Percentiles rank a stretch among this genome's conserved stretches.
These are phyloP conservation scores for Begonia loranthoides DNA, from an alignment of 306 rosid genomes.

Conservation along the genomic window DNA sequence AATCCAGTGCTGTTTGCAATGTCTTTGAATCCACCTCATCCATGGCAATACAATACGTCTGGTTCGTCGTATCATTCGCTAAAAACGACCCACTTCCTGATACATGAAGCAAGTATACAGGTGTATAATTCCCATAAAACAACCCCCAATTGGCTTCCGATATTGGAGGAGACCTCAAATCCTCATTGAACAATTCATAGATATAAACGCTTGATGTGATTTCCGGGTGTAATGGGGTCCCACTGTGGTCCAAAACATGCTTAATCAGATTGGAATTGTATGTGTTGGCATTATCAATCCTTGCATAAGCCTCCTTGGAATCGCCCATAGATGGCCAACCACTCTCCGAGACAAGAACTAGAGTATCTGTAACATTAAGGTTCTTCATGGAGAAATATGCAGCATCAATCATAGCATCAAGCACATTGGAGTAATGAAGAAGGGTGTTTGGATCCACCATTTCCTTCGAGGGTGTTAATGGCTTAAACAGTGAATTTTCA, in stretches of 20 bases:
- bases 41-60: slow-evolving; percentile 55
- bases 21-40: slow-evolving; percentile 51
- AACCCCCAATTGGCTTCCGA: slow-evolving; percentile 84
- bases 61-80: slow-evolving; percentile 64
- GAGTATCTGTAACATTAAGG: slow-evolving; percentile 51
- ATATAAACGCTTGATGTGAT: slow-evolving; percentile 54
- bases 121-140: slow-evolving; percentile 54
- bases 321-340: slow-evolving; percentile 91
- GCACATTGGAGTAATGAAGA: slow-evolving; percentile 69
- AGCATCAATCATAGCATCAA: slow-evolving; percentile 80
- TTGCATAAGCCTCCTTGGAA: slow-evolving; percentile 68
- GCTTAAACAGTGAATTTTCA: slow-evolving; percentile 56
- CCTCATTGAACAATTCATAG: slow-evolving; percentile 71
- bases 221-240: slow-evolving; percentile 82
- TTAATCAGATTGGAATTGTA: slow-evolving; percentile 73
- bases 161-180: slow-evolving; percentile 63
- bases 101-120: slow-evolving; percentile 63
- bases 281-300: slow-evolving; percentile 52
- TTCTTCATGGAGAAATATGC: slow-evolving; percentile 82
- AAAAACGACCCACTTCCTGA: slow-evolving; percentile 63
- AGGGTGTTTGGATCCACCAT: slow-evolving; percentile 90
- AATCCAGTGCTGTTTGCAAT: slow-evolving; percentile 82
- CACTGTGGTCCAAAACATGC: slow-evolving; percentile 59
- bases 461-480: slow-evolving; percentile 58
- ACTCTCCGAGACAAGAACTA: slow-evolving; percentile 59